Base-by-base conservation (phyloP, 2,329 filamentous ascomycete genomes). In the Ophiostoma quercus region DNA sequence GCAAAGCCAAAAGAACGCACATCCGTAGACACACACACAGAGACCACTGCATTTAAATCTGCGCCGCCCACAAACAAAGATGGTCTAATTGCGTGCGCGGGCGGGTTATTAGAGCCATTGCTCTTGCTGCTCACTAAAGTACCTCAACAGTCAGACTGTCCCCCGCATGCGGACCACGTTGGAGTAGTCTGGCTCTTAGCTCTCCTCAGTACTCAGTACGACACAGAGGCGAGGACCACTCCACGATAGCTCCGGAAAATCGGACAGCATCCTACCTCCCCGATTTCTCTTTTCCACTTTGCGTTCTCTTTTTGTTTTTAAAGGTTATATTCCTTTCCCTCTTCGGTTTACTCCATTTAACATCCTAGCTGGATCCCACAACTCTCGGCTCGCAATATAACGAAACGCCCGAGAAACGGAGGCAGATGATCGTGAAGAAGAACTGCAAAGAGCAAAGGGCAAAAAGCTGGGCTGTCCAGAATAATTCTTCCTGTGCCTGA, bases 401-500 rank as follows among this genome's bases (percentile, higher is more conserved):
- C 60, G 60, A 63, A 25, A 63, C n/a, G 29, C 60, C 60, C 60
- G 60, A 63, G 14, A 37, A 37, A 63, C 60, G 60, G 60, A 63
- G 60, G 51, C 51, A 16, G 8, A 57, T 25, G 51, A 57, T 57
- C 51, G 51, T 57, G 51, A 57, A 47, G 16, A 47, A 12, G 39
- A 41, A 41, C 4, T 6, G 34, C 34, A 34, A 19, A 47, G 7
- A 47, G 19, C 0, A 3, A 47, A 47, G 43, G 25, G 25, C 25
- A 47, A 16, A 47, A 47, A 16, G 16, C 43, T 47, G 19, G 43
- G 16, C 19, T n/a, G 19, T 16, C 43, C 43, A n/a, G 19, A 47
- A 19, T 47, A 47, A 47, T 47, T 47, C 43, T 19, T 47, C 43
- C 43, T 47, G 43, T 47, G 16, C 43, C 51, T 57, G 51, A 57